phyloP scores from a whole-genome alignment of 2,329 filamentous ascomycete genomes.

The Rutstroemia sp. region DNA sequence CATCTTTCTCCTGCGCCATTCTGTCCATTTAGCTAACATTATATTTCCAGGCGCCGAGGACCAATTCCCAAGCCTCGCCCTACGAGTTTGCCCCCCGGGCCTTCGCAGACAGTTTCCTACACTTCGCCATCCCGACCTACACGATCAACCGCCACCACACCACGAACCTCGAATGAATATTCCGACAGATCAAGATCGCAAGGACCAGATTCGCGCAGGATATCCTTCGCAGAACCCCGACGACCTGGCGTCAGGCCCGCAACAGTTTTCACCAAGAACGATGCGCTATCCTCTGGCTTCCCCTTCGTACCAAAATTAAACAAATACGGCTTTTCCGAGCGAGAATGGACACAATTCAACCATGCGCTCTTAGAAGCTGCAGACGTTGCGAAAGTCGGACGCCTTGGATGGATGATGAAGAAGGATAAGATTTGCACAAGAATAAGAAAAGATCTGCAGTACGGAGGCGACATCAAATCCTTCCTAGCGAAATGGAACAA shows the following conservation, averaged over 20 bases:
- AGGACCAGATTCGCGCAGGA: conserved; percentile 6
- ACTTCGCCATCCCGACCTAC: neutral
- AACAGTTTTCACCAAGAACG: conserved; percentile 17
- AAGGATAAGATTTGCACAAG: neutral
- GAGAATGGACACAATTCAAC: conserved; percentile 23
- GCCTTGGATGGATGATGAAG: neutral
- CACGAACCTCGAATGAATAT: conserved; percentile 3
- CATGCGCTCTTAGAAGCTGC: conserved; percentile 17
- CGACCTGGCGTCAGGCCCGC: neutral
- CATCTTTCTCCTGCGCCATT: neutral
- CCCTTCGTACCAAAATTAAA: conserved; percentile 17
- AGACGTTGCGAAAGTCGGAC: neutral
- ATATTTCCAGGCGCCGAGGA: neutral
- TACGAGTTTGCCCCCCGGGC: neutral
- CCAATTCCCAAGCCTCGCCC: neutral
- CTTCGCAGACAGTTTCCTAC: neutral
- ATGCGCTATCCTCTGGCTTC: conserved; percentile 23
- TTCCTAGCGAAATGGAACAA: conserved; percentile 20
- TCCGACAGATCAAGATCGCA: conserved; percentile 6
- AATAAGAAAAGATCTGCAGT: conserved; percentile 14
- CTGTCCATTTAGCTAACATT: neutral
- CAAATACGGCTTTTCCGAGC: conserved; percentile 13
- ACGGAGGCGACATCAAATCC: conserved; percentile 17
- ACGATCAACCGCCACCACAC: conserved; percentile 6
- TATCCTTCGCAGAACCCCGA: conserved; percentile 6